Evolutionary conservation across 2,329 filamentous ascomycete species (phyloP), one percentile per base, ranked within the genome.

Genomic region (Dothideomycetidae sp.): DNA sequence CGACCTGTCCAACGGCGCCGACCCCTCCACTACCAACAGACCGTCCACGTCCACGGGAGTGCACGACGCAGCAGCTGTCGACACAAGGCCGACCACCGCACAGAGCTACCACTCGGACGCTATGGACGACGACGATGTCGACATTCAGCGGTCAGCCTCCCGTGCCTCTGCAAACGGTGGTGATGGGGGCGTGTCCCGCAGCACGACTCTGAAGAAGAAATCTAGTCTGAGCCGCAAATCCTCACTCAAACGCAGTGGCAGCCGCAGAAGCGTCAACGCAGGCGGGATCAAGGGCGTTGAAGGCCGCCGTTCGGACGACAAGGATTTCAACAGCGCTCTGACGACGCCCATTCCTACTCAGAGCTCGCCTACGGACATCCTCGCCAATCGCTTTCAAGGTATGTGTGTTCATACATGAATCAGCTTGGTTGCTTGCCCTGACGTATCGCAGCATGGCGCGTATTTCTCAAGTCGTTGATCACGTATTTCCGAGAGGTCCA

Each of bases 401-500:
- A 68, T 42, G 73, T 53, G 15, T 18, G 33, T 18, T 12, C 21
- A n/a, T 11, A 10, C 3, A 23, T 9, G 3, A 15, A 5, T 7
- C 10, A 4, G 23, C 15, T 23, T 15, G 5, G 1, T n/a, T 26
- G 21, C 7, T n/a, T 7, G 5, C 14, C 26, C 39, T 33, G 33
- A 41, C 23, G 29, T 11, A 23, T n/a, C 10, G 38, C 48, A 92
- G 85, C 81, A 36, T 98, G 90, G 90, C 75, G 90, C 50, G 93
- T 93, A 63, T 71, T 94, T 10, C 71, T 98, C 37, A 96, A 96
- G 57, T 86, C 94, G 48, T 68, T 96, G 31, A 93, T 96, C 47
- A 66, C 81, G 40, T 96, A 93, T 57, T 96, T 94, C 56, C 78
- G 83, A 50, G 90, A 96, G 56, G 76, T 96, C 32, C 84, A 93